phyloP scores from a whole-genome alignment of 2,329 filamentous ascomycete genomes.

The Aspergillus calidoustus region DNA sequence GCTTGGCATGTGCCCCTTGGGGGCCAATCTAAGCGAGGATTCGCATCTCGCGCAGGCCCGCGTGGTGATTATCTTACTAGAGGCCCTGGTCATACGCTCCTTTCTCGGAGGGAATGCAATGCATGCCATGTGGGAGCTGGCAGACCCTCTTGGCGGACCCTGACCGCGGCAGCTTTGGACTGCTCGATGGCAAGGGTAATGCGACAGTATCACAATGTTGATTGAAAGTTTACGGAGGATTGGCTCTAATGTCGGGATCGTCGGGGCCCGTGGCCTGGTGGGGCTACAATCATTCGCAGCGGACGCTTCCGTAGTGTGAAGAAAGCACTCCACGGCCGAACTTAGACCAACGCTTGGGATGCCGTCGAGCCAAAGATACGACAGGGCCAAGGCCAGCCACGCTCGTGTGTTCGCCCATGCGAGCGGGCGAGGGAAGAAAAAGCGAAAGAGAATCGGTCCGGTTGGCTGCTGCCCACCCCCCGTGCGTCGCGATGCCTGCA shows the following conservation, averaged over 20 bases:
- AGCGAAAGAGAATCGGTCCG: neutral
- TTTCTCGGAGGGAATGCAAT: neutral
- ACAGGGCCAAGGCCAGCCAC: neutral
- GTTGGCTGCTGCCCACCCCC: neutral
- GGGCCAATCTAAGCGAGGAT: neutral
- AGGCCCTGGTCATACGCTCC: neutral
- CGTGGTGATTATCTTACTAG: neutral
- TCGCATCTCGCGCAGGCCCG: neutral
- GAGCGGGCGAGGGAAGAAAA: neutral
- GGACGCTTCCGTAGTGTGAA: too few species aligned
- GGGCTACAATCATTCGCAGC: neutral
- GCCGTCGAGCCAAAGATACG: neutral
- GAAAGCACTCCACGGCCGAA: too few species aligned
- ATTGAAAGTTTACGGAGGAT: neutral
- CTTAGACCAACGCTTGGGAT: too few species aligned
- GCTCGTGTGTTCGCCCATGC: too few species aligned
- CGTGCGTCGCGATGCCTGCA: neutral
- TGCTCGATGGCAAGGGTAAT: neutral
- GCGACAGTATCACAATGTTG: neutral
- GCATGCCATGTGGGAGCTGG: neutral
- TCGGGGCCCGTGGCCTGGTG: neutral
- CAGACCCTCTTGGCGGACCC: neutral
- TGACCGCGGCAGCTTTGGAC: neutral
- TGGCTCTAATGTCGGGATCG: neutral
- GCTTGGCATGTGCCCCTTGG: neutral